These are phyloP conservation scores for Cudoniella acicularis DNA, from an alignment of 495 filamentous ascomycete genomes.

Conservation along the genomic window DNA sequence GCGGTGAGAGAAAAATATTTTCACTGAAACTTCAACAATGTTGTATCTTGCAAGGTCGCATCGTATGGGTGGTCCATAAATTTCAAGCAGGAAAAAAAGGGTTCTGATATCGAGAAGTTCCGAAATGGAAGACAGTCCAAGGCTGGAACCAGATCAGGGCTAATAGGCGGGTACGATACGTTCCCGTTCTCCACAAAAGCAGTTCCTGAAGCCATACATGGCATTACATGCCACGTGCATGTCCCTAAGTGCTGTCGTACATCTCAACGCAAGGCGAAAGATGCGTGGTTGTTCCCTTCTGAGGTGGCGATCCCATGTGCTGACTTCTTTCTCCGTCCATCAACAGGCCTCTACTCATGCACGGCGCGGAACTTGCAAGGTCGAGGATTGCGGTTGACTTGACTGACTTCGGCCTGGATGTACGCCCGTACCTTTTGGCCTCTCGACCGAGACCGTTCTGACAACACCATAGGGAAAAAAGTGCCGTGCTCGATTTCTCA, in stretches of 20 bases:
- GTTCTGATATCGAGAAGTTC: not conserved
- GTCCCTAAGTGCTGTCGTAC: not conserved
- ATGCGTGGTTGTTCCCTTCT: not conserved
- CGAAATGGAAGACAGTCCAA: not conserved
- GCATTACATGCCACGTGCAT: not conserved
- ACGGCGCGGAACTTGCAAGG: not conserved
- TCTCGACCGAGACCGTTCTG: not conserved
- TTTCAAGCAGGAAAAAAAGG: not conserved
- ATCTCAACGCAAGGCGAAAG: too few species aligned
- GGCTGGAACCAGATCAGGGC: not conserved
- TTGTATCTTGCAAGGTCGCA: not conserved
- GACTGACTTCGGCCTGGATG: too few species aligned
- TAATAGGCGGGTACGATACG: not conserved
- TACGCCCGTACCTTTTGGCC: not conserved
- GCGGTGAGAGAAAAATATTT: not conserved
- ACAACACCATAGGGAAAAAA: not conserved
- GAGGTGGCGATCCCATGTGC: not conserved
- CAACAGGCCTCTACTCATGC: not conserved
- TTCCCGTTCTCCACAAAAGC: not conserved
- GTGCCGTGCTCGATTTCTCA: constrained; percentile 5
- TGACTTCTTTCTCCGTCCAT: not conserved
- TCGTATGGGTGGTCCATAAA: not conserved
- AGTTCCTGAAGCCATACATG: not conserved
- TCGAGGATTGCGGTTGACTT: too few species aligned
- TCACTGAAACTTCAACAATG: not conserved